phyloP scores from a whole-genome alignment of 2,329 filamentous ascomycete species.

The Hypocreales sp. region DNA sequence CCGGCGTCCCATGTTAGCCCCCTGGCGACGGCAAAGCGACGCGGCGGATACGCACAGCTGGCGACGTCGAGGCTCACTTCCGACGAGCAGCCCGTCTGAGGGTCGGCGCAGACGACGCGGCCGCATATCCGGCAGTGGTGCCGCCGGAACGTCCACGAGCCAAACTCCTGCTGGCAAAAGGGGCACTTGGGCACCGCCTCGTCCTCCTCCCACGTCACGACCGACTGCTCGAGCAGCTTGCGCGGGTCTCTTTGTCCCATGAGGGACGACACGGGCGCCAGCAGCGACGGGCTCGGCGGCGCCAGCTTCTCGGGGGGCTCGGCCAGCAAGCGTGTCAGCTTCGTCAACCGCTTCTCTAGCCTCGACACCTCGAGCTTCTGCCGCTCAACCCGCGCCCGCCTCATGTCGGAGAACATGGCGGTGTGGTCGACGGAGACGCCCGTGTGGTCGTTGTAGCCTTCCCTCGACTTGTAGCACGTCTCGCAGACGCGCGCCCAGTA shows the following conservation, averaged over 20 bases:
- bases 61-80: constrained; percentile 71
- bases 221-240: constrained; percentile 73
- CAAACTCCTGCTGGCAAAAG: constrained; percentile 92
- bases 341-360: constrained; percentile 81
- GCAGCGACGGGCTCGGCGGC: constrained; percentile 31
- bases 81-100: constrained; percentile 66
- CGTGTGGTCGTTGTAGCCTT: constrained; percentile 84
- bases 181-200: constrained; percentile 65
- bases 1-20: too few relatives aligned
- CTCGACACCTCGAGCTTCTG: constrained; percentile 77
- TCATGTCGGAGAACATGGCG: constrained; percentile 50
- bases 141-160: constrained; percentile 78
- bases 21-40: too few relatives aligned
- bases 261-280: constrained; percentile 45
- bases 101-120: constrained; percentile 81
- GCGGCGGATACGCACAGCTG: constrained; percentile 25
- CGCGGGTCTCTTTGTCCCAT: constrained; percentile 58
- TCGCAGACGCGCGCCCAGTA: constrained; percentile 94
- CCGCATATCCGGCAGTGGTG: constrained; percentile 95
- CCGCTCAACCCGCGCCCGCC: constrained; percentile 67
- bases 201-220: constrained; percentile 94
- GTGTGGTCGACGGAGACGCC: constrained; percentile 60
- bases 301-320: constrained; percentile 54
- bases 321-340: constrained; percentile 70
- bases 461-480: constrained; percentile 95